Evolutionary conservation across 768 basidiomycete species (phyloP).

Genomic region (Leucocoprinus sp.): DNA sequence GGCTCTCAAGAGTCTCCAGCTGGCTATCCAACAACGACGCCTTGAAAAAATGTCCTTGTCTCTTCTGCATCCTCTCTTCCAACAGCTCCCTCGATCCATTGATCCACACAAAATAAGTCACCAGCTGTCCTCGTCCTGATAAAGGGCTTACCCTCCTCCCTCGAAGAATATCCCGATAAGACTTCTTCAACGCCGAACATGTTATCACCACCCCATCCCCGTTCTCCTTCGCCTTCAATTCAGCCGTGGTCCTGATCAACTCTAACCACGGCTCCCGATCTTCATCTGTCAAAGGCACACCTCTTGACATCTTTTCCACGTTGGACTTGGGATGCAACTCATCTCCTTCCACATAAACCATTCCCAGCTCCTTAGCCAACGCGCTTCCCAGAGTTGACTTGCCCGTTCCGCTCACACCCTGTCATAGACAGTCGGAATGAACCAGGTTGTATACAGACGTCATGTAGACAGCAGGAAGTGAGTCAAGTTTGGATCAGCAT

Average conservation of each 20-base stretch:
- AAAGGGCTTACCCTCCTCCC: conserved; percentile 33
- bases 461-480: too few relatives aligned
- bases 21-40: conserved; percentile 76
- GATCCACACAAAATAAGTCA: conserved; percentile 79
- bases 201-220: conserved; percentile 64
- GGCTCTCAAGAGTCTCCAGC: conserved; percentile 60
- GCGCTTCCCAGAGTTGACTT: conserved; percentile 63
- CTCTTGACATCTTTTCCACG: conserved; percentile 80
- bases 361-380: conserved; percentile 47
- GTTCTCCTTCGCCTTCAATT: conserved; percentile 27
- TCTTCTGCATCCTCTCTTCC: conserved; percentile 51
- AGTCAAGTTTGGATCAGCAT: neutral
- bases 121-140: conserved; percentile 23
- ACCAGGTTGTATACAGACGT: too few relatives aligned
- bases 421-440: neutral
- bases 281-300: conserved; percentile 66
- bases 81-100: conserved; percentile 50
- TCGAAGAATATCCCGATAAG: conserved; percentile 77
- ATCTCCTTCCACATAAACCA: conserved; percentile 87
- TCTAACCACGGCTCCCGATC: conserved; percentile 87
- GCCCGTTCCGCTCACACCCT: conserved; percentile 72
- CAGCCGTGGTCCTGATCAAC: conserved; percentile 58
- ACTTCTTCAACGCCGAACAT: conserved; percentile 76
- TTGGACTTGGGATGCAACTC: conserved; percentile 76
- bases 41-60: conserved; percentile 81